A percentile compares a stretch with the other conserved stretches of the same genome.
These are phyloP conservation scores for Athelia psychrophila DNA, from an alignment of 1,284 basidiomycete species.

Conservation along the genomic window DNA sequence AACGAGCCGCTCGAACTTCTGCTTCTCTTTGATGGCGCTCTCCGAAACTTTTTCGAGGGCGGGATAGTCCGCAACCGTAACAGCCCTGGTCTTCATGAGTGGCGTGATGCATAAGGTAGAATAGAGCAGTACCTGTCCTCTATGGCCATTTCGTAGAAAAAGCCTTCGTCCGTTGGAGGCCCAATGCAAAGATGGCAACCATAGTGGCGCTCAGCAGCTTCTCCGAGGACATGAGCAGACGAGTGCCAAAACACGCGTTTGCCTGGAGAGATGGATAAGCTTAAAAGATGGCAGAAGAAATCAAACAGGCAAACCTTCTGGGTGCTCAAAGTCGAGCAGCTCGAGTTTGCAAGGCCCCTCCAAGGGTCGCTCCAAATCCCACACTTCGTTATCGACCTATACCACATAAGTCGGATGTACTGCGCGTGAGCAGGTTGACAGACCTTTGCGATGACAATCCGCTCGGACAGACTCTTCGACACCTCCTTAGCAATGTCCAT, in stretches of 20 bases:
- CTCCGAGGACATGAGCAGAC: conserved; percentile 98
- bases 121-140: conserved; percentile 50
- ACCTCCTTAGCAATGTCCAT: conserved; percentile 89
- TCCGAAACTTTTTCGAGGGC: conserved; percentile 89
- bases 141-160: conserved; percentile 99
- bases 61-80: conserved; percentile 83
- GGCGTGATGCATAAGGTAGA: conserved; percentile 5
- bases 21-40: conserved; percentile 92
- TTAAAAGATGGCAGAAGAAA: conserved; percentile 3
- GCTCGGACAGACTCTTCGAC: conserved; percentile 86
- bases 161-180: conserved; percentile 96
- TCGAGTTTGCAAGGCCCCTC: conserved; percentile 83
- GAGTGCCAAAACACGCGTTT: conserved; percentile 99
- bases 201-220: conserved; percentile 95
- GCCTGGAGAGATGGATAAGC: conserved; percentile 40
- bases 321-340: conserved; percentile 92
- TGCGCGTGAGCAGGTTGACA: conserved; percentile 10
- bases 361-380: conserved; percentile 95
- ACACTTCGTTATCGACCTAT: conserved; percentile 85
- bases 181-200: conserved; percentile 98
- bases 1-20: conserved; percentile 93
- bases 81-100: conserved; percentile 44
- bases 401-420: conserved; percentile 2
- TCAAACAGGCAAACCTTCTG: conserved; percentile 63
- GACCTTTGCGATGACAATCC: conserved; percentile 92